Evolutionary conservation across 2,329 filamentous ascomycete genomes (phyloP).

Genomic region (Penicillium olsonii): DNA sequence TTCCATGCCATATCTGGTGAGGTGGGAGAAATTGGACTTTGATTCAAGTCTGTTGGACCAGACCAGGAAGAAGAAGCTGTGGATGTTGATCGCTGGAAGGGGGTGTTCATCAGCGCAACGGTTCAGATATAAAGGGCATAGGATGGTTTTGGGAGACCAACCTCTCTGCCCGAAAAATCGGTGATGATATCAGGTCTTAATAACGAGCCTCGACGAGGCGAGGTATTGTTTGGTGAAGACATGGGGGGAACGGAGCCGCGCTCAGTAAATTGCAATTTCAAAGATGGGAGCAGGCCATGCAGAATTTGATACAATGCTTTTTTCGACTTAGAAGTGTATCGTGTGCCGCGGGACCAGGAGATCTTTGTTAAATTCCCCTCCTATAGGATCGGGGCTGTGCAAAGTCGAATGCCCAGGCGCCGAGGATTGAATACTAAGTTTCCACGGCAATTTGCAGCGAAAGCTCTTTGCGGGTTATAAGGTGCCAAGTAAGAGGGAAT

Average conservation of each 20-base stretch:
- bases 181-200: slow-evolving; percentile 19
- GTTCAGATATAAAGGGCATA: neutral
- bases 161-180: slow-evolving; percentile 21
- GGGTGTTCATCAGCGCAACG: neutral
- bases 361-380: slow-evolving; percentile 7
- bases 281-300: neutral
- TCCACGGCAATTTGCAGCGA: neutral
- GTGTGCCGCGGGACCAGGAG: neutral
- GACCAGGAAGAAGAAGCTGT: slow-evolving; percentile 20
- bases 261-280: neutral
- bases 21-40: slow-evolving; percentile 21
- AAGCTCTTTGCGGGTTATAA: neutral
- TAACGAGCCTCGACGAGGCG: slow-evolving; percentile 14
- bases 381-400: slow-evolving; percentile 19
- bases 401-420: slow-evolving; percentile 16
- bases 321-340: neutral
- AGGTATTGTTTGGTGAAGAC: slow-evolving; percentile 6
- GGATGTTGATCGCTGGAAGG: slow-evolving; percentile 20
- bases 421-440: neutral
- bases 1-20: slow-evolving; percentile 29
- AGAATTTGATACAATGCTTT: neutral
- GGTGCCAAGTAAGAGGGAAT: slow-evolving; percentile 4
- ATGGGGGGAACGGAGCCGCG: neutral
- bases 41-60: slow-evolving; percentile 19
- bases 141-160: slow-evolving; percentile 2